Base-by-base conservation (phyloP, 768 basidiomycete genomes). In the Mycena filopes region DNA sequence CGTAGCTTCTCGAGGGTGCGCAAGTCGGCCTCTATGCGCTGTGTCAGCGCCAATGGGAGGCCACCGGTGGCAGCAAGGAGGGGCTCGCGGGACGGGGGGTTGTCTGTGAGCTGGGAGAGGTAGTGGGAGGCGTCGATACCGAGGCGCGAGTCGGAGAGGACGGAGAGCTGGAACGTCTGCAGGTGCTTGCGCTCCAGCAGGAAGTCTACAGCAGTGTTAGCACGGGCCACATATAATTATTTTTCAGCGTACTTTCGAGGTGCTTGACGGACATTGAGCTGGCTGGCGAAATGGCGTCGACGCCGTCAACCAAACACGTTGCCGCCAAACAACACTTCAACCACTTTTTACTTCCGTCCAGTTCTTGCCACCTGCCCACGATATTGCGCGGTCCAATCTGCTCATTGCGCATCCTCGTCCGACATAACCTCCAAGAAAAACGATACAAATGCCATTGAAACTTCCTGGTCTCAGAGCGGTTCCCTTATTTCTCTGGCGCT, bases 41-140 rank as follows among this genome's bases (percentile, higher is more conserved):
- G 84, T 25, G 90, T 91, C 59, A 99, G 85, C 49, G 94, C 91
- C 61, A 98, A 86, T 1, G 97, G 98, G 20, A 96, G 86, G 41
- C 98, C 98, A 21, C 98, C 98, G 2, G 96, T 97, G 1, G 97
- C 96, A 0, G 96, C 93, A 15, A 98, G 87, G 36, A 98, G 87
- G 16, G 96, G 92, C 81, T 99, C 98, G 36, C 93, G 87, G 20
- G 94, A 88, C 1, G 88, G 82, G 1, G 92, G 87, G 64, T 82
- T 87, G 59, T 94, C 92, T 18, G 90, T 89, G 68, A 99, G 84
- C 47, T 85, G 83, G 56, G 90, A 85, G 42, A 99, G 83, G 79
- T 99, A 99, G 78, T 91, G 90, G 3, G 92, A 90, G 4, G 95
- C 96, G 84, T 99, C 97, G 75, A 99, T 98, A 33, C 98, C 98